A percentile compares a stretch with the other conserved stretches of the same genome.
These are phyloP conservation scores for Lentinula lateritia DNA, from an alignment of 768 basidiomycete genomes.

Conservation along the genomic window DNA sequence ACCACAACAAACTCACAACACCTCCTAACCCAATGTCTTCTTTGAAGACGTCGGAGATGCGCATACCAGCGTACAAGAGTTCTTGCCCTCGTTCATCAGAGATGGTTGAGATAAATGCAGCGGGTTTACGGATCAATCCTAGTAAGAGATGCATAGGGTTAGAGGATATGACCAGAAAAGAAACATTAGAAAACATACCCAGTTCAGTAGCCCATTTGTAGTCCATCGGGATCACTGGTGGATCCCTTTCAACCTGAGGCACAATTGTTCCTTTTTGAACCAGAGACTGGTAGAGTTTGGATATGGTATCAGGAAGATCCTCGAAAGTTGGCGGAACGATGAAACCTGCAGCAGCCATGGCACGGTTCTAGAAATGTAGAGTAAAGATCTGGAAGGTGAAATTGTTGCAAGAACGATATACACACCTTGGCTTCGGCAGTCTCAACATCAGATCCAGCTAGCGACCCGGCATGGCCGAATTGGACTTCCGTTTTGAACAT, in stretches of 20 bases:
- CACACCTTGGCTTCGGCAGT: conserved; percentile 85
- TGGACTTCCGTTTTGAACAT: conserved; percentile 99
- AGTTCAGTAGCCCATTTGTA: conserved; percentile 95
- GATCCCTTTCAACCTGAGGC: conserved; percentile 74
- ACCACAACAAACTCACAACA: conserved; percentile 95
- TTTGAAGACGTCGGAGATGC: conserved; percentile 98
- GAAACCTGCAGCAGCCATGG: conserved; percentile 93
- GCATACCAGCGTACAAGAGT: conserved; percentile 97
- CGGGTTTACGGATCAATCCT: conserved; percentile 96
- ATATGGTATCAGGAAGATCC: conserved; percentile 82
- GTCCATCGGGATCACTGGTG: conserved; percentile 99
- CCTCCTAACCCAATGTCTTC: conserved; percentile 96
- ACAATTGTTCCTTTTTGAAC: conserved; percentile 63
- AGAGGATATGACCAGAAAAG: neutral
- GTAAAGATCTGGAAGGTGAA: neutral
- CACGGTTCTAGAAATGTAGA: conserved; percentile 49
- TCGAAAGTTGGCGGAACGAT: conserved; percentile 98
- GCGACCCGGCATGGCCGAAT: conserved; percentile 96
- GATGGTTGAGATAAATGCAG: conserved; percentile 98
- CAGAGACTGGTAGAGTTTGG: conserved; percentile 80
- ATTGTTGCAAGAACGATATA: neutral
- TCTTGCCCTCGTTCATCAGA: conserved; percentile 99
- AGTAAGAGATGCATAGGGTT: conserved; percentile 30
- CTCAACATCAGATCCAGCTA: conserved; percentile 97
- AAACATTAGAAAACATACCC: neutral